phyloP scores from a whole-genome alignment of 371 early-diverging fungal species.

The Thermomucor indicae-seudaticae region DNA sequence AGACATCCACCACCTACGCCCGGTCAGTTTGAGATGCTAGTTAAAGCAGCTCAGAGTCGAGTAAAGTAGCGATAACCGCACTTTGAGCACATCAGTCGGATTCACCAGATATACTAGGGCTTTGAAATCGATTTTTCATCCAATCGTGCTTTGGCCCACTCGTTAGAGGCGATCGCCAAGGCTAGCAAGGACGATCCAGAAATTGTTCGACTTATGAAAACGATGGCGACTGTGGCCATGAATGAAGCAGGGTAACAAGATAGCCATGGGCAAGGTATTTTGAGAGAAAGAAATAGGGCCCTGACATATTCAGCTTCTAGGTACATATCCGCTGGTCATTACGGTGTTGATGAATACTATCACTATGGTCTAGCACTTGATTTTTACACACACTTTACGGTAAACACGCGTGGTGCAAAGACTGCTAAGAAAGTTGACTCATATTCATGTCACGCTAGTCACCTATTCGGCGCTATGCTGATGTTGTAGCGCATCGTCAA shows the following conservation, averaged over 20 bases:
- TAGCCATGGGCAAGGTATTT: background rate
- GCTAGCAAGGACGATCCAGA: slow-evolving; percentile 48
- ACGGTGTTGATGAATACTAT: slow-evolving; percentile 40
- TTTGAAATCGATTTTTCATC: slow-evolving; percentile 58
- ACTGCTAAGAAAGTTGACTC: background rate
- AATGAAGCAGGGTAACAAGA: slow-evolving; percentile 61
- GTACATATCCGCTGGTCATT: slow-evolving; percentile 57
- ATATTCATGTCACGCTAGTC: slow-evolving; percentile 46
- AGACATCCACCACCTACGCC: slow-evolving; percentile 72
- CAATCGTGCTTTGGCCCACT: slow-evolving; percentile 63
- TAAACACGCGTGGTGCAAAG: slow-evolving; percentile 14
- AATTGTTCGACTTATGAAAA: slow-evolving; percentile 55
- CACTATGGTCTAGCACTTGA: slow-evolving; percentile 90
- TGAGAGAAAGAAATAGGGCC: too few relatives aligned
- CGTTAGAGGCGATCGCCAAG: slow-evolving; percentile 39
- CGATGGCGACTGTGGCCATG: slow-evolving; percentile 80
- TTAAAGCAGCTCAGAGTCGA: slow-evolving; percentile 59
- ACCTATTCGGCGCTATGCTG: slow-evolving; percentile 98
- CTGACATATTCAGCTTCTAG: too few relatives aligned
- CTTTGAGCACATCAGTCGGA: background rate
- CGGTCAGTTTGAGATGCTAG: slow-evolving; percentile 65
- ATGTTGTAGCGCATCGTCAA: slow-evolving; percentile 94
- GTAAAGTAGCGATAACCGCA: slow-evolving; percentile 25
- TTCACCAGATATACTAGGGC: slow-evolving; percentile 30
- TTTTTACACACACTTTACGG: slow-evolving; percentile 93